Evolutionary conservation across 1,284 basidiomycete genomes (phyloP), one percentile per base, ranked within the genome.

Genomic region (Singerocomus inundabilis): DNA sequence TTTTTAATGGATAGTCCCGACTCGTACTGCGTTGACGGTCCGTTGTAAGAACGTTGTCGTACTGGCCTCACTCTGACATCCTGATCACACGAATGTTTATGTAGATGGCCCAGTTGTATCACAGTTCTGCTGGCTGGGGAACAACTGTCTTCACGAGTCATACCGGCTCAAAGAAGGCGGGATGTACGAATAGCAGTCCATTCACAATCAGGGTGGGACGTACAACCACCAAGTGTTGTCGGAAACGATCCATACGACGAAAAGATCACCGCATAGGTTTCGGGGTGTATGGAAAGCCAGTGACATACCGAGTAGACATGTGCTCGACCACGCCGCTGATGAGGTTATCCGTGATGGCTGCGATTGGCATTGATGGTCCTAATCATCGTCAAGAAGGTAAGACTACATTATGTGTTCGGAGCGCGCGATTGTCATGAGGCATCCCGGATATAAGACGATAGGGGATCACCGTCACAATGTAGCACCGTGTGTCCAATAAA

Each of bases 341-440:
- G 48, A 35, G 34, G 39, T 30, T 49, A 48, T 50, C 24, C 46
- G 18, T 43, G 52, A 64, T 63, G 46, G 37, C 52, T 49, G 37
- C 61, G 61, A 63, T 67, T 58, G 49, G 63, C 12, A 67, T 63
- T 44, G 59, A 67, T 67, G 59, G 35, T 56, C 58, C 62, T 34
- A 45, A 38, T 45, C 37, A 30, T 50, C 36, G 51, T 49, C 44
- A 42, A 48, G 34, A 36, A 30, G 42, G 24, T 26, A 30, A 41
- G 40, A 25, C 15, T 4, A 21, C 35, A 44, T 44, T 49, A 45
- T 53, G 54, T 63, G 44, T 51, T 51, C 13, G 33, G 26, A 33
- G 48, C 42, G 32, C 49, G 51, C 36, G 45, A 48, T 24, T 35
- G 38, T 62, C 44, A 29, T 51, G 51, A 43, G 46, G 44, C 37